These are phyloP conservation scores for Candida ovalis DNA, from an alignment of 805 yeast species.

Conservation along the genomic window DNA sequence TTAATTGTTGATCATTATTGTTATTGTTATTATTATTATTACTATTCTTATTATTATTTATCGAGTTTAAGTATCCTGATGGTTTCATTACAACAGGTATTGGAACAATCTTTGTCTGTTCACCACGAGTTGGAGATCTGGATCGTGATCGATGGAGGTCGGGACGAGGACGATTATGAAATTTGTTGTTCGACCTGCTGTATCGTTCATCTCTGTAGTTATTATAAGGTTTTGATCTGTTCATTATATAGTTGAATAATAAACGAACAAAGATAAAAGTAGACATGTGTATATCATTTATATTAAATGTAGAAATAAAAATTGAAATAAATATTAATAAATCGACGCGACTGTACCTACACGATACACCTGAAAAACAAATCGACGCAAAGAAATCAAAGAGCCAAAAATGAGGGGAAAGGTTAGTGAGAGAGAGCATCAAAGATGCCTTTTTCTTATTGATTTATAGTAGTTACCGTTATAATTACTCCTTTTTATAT, in stretches of 20 bases:
- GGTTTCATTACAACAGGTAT: conserved; percentile 20
- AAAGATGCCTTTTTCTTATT: too few relatives aligned
- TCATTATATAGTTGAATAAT: too few relatives aligned
- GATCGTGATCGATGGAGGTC: too few relatives aligned
- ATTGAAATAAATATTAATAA: background rate
- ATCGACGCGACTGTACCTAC: too few relatives aligned
- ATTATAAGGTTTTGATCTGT: too few relatives aligned
- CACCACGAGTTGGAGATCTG: background rate
- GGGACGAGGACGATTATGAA: too few relatives aligned
- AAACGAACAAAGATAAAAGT: too few relatives aligned
- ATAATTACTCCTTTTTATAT: too few relatives aligned
- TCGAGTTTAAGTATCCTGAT: conserved; percentile 12
- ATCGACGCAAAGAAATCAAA: background rate
- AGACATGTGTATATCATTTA: too few relatives aligned
- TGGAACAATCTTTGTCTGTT: conserved; percentile 4
- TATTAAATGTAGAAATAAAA: too few relatives aligned
- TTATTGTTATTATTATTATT: background rate
- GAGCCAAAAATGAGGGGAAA: background rate
- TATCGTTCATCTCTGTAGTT: background rate
- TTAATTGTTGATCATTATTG: background rate
- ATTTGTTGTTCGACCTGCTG: background rate
- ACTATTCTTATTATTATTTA: conserved; percentile 1
- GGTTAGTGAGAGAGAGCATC: background rate
- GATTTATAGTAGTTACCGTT: background rate
- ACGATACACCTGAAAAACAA: background rate